Conservation (phyloP, 345 rosid species). For the Brassica rapa region DNA sequence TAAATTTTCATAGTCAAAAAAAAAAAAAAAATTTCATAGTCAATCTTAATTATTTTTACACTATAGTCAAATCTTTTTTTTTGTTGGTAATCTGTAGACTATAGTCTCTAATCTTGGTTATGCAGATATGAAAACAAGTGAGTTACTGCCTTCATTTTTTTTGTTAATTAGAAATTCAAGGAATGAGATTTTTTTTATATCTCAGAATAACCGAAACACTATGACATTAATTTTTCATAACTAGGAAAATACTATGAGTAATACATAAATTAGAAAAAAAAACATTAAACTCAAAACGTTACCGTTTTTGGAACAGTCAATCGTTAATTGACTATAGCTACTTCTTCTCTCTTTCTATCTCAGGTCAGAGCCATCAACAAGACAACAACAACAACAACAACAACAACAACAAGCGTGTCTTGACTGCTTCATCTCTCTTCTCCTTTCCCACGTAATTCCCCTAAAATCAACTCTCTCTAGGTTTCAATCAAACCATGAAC, state of each 20-base stretch:
- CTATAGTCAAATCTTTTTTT: no score
- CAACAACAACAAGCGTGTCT: constrained; percentile 14
- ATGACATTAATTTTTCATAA: not conserved
- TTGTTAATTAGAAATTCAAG: not conserved
- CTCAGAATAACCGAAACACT: not conserved
- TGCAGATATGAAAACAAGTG: not conserved
- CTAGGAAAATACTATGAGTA: no score
- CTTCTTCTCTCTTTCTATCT: not conserved
- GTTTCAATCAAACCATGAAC: constrained; percentile 25
- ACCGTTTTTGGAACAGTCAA: constrained; percentile 21
- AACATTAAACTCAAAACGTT: not conserved
- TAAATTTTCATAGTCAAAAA: no score
- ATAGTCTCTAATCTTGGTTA: not conserved
- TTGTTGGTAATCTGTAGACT: no score
- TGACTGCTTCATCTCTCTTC: constrained; percentile 16
- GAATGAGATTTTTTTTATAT: not conserved
- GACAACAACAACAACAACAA: not conserved
- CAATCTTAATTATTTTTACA: not conserved
- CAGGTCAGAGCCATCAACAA: constrained; percentile 37
- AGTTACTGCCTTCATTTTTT: not conserved
- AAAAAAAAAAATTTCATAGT: no score
- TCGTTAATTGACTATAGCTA: not conserved
- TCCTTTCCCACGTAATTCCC: constrained; percentile 34
- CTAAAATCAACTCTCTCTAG: constrained; percentile 6
- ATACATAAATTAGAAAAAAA: not conserved